Evolutionary conservation across 805 yeast species (phyloP), one percentile per base, ranked within the genome.

Genomic region (Candida multigemmis): DNA sequence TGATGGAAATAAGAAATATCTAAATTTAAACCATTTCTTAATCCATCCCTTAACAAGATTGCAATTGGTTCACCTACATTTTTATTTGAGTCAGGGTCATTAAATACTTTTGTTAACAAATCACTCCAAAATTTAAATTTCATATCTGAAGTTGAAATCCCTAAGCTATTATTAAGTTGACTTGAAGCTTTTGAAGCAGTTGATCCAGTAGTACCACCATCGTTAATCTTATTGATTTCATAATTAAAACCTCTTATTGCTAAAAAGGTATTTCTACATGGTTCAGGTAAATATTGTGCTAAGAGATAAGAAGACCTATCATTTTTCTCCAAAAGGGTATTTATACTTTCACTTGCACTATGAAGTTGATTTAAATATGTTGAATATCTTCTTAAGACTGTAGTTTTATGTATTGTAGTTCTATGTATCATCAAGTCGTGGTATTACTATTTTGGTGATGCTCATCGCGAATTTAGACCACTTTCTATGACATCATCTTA

Each of bases 81-180:
- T 23, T 52, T 40, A 10, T 51, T 56, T 19, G 47, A 32, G 15
- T 31, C 20, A 4, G 62, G 60, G 36, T 50, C 37, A 8, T 53
- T 42, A 35, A 65, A 64, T 6, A 74, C 58, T 32, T 60, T 62
- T 20, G 63, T 59, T 5, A 83, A 32, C 32, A 69, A 59, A 26
- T 78, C 80, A 34, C 73, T 64, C 94, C 94, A 84, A 48, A 78
- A 80, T 38, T 75, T 74, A 46, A 80, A 71, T 41, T 80, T 74
- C 44, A 81, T 31, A 48, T 65, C 67, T 18, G 49, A 45, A 1
- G 70, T 60, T 19, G 68, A 53, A 7, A 55, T 25, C 19, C 67
- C 61, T 46, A 62, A 19, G 23, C 61, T 32, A 22, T 38, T 25
- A 35, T 55, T 31, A 30, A 44, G 32, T 33, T 51, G 44, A 24